phyloP scores from a whole-genome alignment of 495 filamentous ascomycete species.

The Clavariopsis aquatica region DNA sequence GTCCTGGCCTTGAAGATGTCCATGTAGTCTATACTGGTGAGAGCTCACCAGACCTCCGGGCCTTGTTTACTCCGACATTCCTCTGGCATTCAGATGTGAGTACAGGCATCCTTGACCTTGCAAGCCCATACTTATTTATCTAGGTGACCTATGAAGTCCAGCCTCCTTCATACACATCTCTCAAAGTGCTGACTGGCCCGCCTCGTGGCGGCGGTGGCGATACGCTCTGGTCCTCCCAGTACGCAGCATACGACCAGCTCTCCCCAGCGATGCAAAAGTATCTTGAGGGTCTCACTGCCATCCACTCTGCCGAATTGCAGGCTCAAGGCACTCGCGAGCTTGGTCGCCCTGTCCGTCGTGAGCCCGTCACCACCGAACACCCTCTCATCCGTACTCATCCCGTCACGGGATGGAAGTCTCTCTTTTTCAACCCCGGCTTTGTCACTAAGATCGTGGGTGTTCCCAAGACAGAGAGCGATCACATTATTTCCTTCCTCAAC shows the following conservation, averaged over 20 bases:
- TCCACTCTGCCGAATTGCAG: constrained; percentile 72
- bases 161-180: constrained; percentile 73
- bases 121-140: constrained; percentile 8
- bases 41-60: constrained; percentile 56
- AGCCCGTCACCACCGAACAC: constrained; percentile 65
- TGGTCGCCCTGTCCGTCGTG: constrained; percentile 66
- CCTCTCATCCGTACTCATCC: constrained; percentile 73
- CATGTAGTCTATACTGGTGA: constrained; percentile 68
- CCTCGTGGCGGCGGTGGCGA: constrained; percentile 71
- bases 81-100: constrained; percentile 65
- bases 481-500: constrained; percentile 65
- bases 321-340: constrained; percentile 62
- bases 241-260: constrained; percentile 70
- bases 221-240: constrained; percentile 73
- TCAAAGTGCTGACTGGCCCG: constrained; percentile 69
- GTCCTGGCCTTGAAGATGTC: constrained; percentile 64
- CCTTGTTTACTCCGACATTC: constrained; percentile 46
- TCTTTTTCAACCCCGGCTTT: constrained; percentile 81
- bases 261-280: constrained; percentile 69
- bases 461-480: constrained; percentile 68
- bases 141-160: constrained; percentile 65
- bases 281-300: constrained; percentile 68
- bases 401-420: constrained; percentile 74
- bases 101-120: constrained; percentile 6
- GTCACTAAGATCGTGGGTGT: constrained; percentile 74